These are phyloP conservation scores for Candida sithepensis DNA, from an alignment of 805 yeast species.

Conservation along the genomic window DNA sequence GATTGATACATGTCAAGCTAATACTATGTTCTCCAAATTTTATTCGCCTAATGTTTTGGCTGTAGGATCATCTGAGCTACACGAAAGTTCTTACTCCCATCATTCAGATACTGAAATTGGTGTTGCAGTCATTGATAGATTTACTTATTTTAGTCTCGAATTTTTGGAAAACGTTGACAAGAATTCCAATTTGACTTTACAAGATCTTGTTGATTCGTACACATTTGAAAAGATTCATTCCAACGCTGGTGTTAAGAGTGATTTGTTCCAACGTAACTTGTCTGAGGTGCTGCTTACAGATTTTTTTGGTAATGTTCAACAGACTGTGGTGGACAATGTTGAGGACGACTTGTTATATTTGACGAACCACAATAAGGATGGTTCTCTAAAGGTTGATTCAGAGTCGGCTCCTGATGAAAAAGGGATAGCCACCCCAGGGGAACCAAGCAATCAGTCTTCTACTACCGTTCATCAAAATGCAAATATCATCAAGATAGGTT, in stretches of 20 bases:
- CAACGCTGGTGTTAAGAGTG: slow-evolving; percentile 88
- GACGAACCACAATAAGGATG: slow-evolving; percentile 32
- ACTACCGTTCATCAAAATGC: slow-evolving; percentile 5
- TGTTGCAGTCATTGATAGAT: slow-evolving; percentile 95
- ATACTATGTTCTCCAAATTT: slow-evolving; percentile 91
- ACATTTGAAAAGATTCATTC: slow-evolving; percentile 85
- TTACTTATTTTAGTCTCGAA: slow-evolving; percentile 88
- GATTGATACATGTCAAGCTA: slow-evolving; percentile 99
- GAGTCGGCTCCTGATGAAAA: background rate
- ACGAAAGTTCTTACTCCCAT: slow-evolving; percentile 91
- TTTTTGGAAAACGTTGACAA: slow-evolving; percentile 77
- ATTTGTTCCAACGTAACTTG: slow-evolving; percentile 64
- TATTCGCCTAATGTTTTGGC: slow-evolving; percentile 91
- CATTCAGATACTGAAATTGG: slow-evolving; percentile 95
- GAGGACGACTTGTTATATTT: slow-evolving; percentile 45
- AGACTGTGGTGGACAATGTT: slow-evolving; percentile 54
- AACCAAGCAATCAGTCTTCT: background rate
- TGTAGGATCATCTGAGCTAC: slow-evolving; percentile 85
- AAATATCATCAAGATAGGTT: slow-evolving; percentile 11
- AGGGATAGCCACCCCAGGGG: background rate
- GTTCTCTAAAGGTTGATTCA: slow-evolving; percentile 6
- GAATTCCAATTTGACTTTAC: slow-evolving; percentile 69
- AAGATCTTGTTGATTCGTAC: slow-evolving; percentile 81
- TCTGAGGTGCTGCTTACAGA: slow-evolving; percentile 78
- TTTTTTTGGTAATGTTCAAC: slow-evolving; percentile 90